Base-by-base conservation (phyloP, 345 rosid species). In the Aegle marmelos region DNA sequence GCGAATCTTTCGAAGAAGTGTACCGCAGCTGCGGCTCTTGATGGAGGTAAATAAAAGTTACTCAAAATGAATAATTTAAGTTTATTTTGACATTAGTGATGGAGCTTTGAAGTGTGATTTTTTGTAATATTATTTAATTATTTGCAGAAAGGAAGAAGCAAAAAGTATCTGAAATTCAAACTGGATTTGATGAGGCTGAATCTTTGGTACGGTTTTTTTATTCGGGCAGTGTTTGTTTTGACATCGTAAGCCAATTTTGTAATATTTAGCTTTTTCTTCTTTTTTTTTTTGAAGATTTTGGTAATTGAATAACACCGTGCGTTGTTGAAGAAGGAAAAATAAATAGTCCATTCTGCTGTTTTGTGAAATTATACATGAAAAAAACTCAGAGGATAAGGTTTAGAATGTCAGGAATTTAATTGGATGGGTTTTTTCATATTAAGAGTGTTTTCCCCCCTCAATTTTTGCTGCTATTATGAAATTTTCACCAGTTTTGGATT, bases 101-200 rank as follows among this genome's bases (percentile, higher is more conserved):
- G 60, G n/a, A 50, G 60, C 16, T 17, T 34, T 50, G 4, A 30
- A 4, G n/a, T 24, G 66, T 77, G 54, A 19, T 30, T 74, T 48
- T 66, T 65, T 48, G n/a, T 36, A 34, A 31, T 31, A 41, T 62
- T 76, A 13, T 65, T 27, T 63, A 62, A 56, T 78, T n/a, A 62
- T 81, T 56, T 86, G 85, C 88, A 92, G 97, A 94, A 85, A 90
- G 85, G 83, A 92, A 84, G 89, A 94, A 91, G 89, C 96, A 94
- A 82, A 92, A 87, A 80, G 84, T 92, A 34, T 84, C 96, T 56
- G 97, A 92, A 41, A 85, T 94, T 3, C 90, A 80, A 81, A 78
- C 83, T 31, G 92, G 91, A 17, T 62, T 94, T 60, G 97, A 91
- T 50, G 90, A 90, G 81, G 98, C 96, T 45, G 97, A 94, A 80